phyloP scores from a whole-genome alignment of 2,329 filamentous ascomycete genomes.

The Tolypocladium nubicola region DNA sequence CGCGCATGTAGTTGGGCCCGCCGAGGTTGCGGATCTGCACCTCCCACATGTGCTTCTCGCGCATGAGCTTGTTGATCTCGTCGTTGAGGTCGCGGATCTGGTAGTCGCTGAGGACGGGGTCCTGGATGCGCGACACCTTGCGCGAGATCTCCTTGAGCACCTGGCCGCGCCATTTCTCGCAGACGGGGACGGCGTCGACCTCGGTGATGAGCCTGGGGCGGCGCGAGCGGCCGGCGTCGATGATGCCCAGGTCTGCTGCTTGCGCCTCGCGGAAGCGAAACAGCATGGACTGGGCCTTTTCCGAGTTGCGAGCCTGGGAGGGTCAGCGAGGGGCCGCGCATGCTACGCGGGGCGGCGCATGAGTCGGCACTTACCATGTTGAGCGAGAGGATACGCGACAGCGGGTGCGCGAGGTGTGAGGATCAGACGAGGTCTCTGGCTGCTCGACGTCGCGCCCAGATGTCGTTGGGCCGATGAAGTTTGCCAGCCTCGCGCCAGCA shows the following conservation, averaged over 20 bases:
- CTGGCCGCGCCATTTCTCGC: conserved; percentile 97
- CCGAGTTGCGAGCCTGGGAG: conserved; percentile 81
- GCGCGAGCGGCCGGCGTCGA: conserved; percentile 81
- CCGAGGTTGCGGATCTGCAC: conserved; percentile 89
- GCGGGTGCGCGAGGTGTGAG: neutral
- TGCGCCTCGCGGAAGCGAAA: conserved; percentile 98
- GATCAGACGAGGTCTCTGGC: neutral
- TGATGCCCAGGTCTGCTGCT: conserved; percentile 89
- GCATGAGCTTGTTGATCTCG: conserved; percentile 98
- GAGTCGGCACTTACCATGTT: neutral
- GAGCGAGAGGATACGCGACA: neutral
- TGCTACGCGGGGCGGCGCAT: neutral
- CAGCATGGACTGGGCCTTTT: conserved; percentile 99
- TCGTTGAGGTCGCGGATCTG: conserved; percentile 98
- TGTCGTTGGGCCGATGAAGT: neutral
- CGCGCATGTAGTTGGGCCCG: conserved; percentile 92
- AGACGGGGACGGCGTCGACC: conserved; percentile 70
- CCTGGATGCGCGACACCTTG: conserved; percentile 94
- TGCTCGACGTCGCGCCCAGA: neutral
- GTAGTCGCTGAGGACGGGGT: conserved; percentile 82
- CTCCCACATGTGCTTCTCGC: conserved; percentile 99
- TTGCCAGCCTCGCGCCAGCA: neutral
- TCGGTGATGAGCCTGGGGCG: conserved; percentile 87
- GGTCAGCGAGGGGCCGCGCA: neutral
- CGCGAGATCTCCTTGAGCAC: conserved; percentile 94